These are phyloP conservation scores for Astrocystis sublimbata DNA, from an alignment of 495 filamentous ascomycete species.

Conservation along the genomic window DNA sequence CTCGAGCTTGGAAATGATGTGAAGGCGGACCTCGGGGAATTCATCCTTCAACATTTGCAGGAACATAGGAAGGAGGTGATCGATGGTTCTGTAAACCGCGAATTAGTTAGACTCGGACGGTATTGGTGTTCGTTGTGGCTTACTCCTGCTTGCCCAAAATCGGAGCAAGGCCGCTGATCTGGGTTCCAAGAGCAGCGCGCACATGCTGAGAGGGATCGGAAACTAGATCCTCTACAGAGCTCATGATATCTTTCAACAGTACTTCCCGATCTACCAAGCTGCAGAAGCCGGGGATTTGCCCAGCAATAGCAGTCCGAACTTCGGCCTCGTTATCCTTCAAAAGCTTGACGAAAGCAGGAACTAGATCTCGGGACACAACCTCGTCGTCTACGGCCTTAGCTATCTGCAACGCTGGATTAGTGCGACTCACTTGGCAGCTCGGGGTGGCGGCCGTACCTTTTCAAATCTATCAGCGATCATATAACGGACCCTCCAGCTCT, in stretches of 20 bases:
- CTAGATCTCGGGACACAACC: conserved; percentile 88
- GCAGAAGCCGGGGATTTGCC: conserved; percentile 98
- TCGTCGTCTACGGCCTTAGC: conserved; percentile 98
- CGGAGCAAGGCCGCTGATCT: conserved; percentile 94
- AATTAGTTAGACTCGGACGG: conserved; percentile 14
- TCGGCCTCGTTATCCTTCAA: conserved; percentile 97
- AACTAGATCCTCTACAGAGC: conserved; percentile 91
- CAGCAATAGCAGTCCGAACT: conserved; percentile 94
- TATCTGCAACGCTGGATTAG: conserved; percentile 60
- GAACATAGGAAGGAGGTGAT: conserved; percentile 98
- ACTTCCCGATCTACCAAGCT: conserved; percentile 79
- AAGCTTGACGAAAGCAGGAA: conserved; percentile 95
- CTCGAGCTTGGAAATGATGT: conserved; percentile 98
- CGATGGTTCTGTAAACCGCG: conserved; percentile 67
- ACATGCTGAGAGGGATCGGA: conserved; percentile 97
- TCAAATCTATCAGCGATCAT: conserved; percentile 99
- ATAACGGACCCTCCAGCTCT: conserved; percentile 98
- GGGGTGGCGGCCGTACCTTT: conserved; percentile 61
- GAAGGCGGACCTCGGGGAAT: conserved; percentile 94
- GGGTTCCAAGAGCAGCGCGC: conserved; percentile 89
- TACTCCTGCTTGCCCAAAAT: conserved; percentile 98
- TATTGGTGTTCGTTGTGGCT: conserved; percentile 32
- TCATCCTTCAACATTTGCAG: conserved; percentile 99
- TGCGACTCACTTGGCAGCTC: neutral
- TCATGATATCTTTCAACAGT: conserved; percentile 95